Base-by-base conservation (phyloP, 441 rosid species). In the Arabidopsis hybrid region DNA sequence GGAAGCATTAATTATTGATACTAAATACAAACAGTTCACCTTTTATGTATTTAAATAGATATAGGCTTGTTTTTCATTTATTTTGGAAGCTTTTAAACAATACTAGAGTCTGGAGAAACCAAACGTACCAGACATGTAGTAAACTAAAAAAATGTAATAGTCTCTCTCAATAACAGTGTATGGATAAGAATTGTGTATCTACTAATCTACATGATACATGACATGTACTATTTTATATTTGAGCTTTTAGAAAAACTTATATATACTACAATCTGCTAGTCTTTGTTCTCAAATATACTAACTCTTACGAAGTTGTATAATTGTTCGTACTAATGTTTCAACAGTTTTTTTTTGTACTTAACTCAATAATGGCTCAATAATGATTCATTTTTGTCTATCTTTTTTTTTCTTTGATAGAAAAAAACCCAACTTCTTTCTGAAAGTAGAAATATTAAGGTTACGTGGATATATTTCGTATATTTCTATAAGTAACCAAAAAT, bases 391-490 rank as follows among this genome's bases (percentile, higher is more conserved):
- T 36, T 21, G 36, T 60, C 32, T 60, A 12, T 40, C 2, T 21
- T 14, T 59, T 36, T 14, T 11, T 36, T 38, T 66, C 1, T 26
- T 40, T 18, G 8, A 16, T 17, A 49, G 0, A 10, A 13, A 16
- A 67, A 6, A 21, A 21, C 26, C 26, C 10, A 39, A 13, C 21
- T 9, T 67, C 3, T 75, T 75, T 68, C 79, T 68, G 69, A 75
- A 75, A 68, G 74, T 26, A 55, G 79, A 34, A 60, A 68, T 47
- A 63, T 38, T 69, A 76, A 76, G 75, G 79, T 62, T 63, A 39
- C 46, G 34, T 55, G 11, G 55, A 43, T 36, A 52, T 42, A 36
- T 60, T 10, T 55, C 55, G 38, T 52, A 60, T 39, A 35, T 49
- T n/a, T 35, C 66, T 13, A 64, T 55, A 56, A 38, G 46, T 63